Evolutionary conservation across 768 basidiomycete species (phyloP), one percentile per base, ranked within the genome.

Genomic region (Phaeotremella fagi): DNA sequence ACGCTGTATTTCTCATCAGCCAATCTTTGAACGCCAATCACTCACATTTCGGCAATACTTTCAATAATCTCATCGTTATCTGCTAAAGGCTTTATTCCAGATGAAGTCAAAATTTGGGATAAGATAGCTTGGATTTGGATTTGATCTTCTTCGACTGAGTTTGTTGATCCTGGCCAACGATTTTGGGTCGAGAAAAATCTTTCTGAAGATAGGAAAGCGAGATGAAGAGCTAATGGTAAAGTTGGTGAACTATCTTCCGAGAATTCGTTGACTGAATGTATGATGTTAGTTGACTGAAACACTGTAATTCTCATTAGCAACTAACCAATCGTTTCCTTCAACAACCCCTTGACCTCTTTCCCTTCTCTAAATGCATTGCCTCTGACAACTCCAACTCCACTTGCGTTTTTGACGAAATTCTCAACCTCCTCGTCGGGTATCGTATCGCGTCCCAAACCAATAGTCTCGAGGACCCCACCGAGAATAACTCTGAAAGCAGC

Each of bases 41-140:
- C 87, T 54, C 74, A 92, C 90, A 88, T 75, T 72, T 94, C 90
- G 38, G 86, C 87, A 15, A 86, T 76, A 41, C 83, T 27, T 20
- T 67, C 55, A 3, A 41, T 29, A 22, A 59, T 43, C 12, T 52
- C 48, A 46, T 63, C 57, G 4, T 49, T 46, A 18, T 59, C 18
- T 20, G 24, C 26, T 20, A 33, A n/a, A 48, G 3, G 28, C 26
- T 49, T 14, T 16, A 16, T 38, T 1, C 27, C 22, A 3, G 26
- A 31, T 2, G 24, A 26, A 14, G 27, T 14, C 29, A 42, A 15
- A 41, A 59, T 22, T 4, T 59, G 29, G 2, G 41, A 51, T 37
- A 50, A 42, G 5, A 58, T 45, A 4, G 51, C 45, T 38, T 63
- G 64, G 26, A 51, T 49, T 24, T 66, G 36, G 35, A 59, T 33